Percentiles rank a stretch among this genome's conserved stretches.
Evolutionary conservation across 441 rosid genomes (phyloP).

Genomic region (Brassica hybrid): DNA sequence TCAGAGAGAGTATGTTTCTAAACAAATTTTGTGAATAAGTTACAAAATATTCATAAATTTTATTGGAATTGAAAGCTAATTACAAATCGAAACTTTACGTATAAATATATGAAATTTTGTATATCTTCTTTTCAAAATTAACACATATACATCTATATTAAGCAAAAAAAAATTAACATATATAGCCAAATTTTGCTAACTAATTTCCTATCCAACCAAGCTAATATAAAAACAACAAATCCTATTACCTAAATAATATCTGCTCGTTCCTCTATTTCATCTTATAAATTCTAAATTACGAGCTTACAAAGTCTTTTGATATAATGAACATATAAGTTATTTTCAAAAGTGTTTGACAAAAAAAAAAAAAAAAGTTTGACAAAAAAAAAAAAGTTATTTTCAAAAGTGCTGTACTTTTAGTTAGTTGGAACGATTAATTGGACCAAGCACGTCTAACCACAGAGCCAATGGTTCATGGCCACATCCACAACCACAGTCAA

Average conservation of each 20-base stretch:
- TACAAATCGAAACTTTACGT: neutral
- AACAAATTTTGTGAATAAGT: neutral
- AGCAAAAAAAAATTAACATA: no score
- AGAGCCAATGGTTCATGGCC: slow-evolving; percentile 24
- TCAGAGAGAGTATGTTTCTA: neutral
- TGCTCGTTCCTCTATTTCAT: slow-evolving; percentile 4
- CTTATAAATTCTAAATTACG: neutral
- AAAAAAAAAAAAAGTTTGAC: no score
- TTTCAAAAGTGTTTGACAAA: slow-evolving; percentile 14
- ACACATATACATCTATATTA: no score
- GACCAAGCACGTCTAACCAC: slow-evolving; percentile 26
- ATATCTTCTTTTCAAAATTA: neutral
- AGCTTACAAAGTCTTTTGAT: slow-evolving; percentile 8
- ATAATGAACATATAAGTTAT: neutral
- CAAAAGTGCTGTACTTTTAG: slow-evolving; percentile 24
- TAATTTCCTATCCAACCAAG: neutral
- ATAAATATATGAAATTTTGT: neutral
- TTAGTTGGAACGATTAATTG: slow-evolving; percentile 27
- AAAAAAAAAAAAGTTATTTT: neutral
- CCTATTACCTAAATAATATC: no score
- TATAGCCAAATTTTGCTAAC: neutral
- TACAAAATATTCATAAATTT: neutral
- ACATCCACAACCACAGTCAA: slow-evolving; percentile 22
- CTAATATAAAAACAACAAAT: neutral
- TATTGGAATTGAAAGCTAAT: neutral